These are phyloP conservation scores for Fulvia fulva DNA, from an alignment of 2,329 filamentous ascomycete genomes.

Conservation along the genomic window DNA sequence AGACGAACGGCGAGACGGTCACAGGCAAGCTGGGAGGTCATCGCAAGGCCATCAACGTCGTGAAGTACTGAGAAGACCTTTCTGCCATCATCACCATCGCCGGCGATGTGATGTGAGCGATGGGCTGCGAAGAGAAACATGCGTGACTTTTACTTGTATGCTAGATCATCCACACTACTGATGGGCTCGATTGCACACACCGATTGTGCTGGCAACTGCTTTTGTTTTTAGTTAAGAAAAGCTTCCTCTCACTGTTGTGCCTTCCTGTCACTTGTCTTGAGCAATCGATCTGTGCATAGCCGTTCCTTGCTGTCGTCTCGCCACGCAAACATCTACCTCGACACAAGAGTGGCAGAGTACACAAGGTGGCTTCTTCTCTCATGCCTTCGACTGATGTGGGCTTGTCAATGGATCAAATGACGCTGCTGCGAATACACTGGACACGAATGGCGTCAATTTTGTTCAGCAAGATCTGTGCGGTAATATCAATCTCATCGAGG, in stretches of 20 bases:
- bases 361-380: background rate
- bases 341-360: background rate
- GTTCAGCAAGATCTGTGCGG: background rate
- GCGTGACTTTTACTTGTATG: background rate
- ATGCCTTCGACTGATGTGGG: background rate
- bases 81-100: background rate
- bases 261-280: background rate
- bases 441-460: background rate
- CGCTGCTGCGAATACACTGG: background rate
- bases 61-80: background rate
- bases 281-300: too few relatives aligned
- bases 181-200: background rate
- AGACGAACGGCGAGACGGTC: background rate
- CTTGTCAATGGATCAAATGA: background rate
- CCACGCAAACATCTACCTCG: background rate
- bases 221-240: background rate
- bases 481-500: background rate
- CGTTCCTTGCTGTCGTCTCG: background rate
- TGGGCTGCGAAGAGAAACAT: background rate
- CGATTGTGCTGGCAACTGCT: background rate
- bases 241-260: background rate
- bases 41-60: background rate
- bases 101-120: background rate
- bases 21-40: background rate
- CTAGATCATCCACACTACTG: background rate